A percentile compares a stretch with the other conserved stretches of the same genome.
phyloP scores from a whole-genome alignment of 1,139 yeast species.

The Taphrina communis region DNA sequence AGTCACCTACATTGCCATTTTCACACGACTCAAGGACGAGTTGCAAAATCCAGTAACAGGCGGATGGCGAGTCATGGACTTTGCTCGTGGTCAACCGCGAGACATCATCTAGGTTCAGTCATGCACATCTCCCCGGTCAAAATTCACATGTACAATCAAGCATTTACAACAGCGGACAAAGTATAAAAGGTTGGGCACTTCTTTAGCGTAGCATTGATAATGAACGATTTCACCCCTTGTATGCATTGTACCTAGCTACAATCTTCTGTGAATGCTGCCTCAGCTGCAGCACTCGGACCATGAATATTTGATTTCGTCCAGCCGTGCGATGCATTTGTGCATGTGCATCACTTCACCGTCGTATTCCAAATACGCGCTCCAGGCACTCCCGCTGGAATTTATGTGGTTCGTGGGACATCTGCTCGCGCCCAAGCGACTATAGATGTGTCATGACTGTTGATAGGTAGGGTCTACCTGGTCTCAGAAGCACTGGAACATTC shows the following conservation, averaged over 20 bases:
- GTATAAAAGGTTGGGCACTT: background rate
- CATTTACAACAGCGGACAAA: background rate
- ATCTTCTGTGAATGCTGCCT: too few species aligned
- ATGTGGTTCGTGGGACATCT: background rate
- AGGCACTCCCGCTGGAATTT: constrained; percentile 23
- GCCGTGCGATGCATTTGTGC: too few species aligned
- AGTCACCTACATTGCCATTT: constrained; percentile 94
- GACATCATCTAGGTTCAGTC: constrained; percentile 26
- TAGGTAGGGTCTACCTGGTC: too few species aligned
- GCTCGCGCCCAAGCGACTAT: too few species aligned
- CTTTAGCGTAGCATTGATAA: constrained; percentile 2
- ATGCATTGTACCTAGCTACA: background rate
- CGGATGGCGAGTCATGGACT: constrained; percentile 96
- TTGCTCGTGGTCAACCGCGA: constrained; percentile 63
- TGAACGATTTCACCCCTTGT: background rate
- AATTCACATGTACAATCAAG: constrained; percentile 7
- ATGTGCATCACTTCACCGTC: background rate
- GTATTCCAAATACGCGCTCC: background rate
- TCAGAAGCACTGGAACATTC: too few species aligned
- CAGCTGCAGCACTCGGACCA: too few species aligned
- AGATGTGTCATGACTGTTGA: too few species aligned
- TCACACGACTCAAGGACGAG: constrained; percentile 91
- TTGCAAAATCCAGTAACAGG: constrained; percentile 88
- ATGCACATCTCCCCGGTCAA: background rate
- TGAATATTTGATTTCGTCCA: too few species aligned